A percentile compares a stretch with the other conserved stretches of the same genome.
These are phyloP conservation scores for Salix koriyanagi DNA, from an alignment of 345 rosid species.

Conservation along the genomic window DNA sequence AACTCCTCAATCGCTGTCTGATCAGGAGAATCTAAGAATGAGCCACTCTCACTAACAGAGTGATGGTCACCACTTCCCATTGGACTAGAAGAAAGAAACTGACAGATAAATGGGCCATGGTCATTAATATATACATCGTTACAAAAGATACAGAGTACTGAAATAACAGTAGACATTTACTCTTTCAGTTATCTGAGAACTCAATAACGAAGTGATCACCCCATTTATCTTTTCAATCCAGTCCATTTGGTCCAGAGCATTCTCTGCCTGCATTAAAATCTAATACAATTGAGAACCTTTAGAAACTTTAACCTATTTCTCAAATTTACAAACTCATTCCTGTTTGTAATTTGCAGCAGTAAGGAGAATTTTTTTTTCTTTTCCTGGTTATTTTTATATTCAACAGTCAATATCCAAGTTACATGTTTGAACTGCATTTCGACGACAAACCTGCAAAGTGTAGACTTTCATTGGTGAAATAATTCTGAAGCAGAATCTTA, in stretches of 20 bases:
- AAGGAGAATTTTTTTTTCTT: not conserved
- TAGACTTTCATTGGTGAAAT: constrained; percentile 37
- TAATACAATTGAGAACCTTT: constrained; percentile 4
- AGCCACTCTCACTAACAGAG: constrained; percentile 44
- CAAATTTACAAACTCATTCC: not conserved
- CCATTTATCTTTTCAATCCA: constrained; percentile 85
- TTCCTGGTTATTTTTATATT: not conserved
- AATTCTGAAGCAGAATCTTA: constrained; percentile 79
- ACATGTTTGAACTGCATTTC: constrained; percentile 9
- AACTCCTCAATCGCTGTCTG: constrained; percentile 38
- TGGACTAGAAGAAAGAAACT: constrained; percentile 43
- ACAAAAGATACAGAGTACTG: not conserved
- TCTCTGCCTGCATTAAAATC: constrained; percentile 63
- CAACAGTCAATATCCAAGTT: not conserved
- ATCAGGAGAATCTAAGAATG: constrained; percentile 41
- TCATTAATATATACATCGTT: constrained; percentile 9
- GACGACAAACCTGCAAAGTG: constrained; percentile 55
- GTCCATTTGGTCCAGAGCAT: constrained; percentile 73
- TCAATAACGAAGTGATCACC: constrained; percentile 62
- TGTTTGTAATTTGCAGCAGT: not conserved
- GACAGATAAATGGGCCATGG: constrained; percentile 22
- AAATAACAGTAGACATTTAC: constrained; percentile 27
- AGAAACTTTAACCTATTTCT: not conserved
- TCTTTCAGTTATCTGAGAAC: constrained; percentile 55
- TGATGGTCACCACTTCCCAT: constrained; percentile 37